Base-by-base conservation (phyloP, 2,329 filamentous ascomycete species). In the Arthrobotrys entomopaga region DNA sequence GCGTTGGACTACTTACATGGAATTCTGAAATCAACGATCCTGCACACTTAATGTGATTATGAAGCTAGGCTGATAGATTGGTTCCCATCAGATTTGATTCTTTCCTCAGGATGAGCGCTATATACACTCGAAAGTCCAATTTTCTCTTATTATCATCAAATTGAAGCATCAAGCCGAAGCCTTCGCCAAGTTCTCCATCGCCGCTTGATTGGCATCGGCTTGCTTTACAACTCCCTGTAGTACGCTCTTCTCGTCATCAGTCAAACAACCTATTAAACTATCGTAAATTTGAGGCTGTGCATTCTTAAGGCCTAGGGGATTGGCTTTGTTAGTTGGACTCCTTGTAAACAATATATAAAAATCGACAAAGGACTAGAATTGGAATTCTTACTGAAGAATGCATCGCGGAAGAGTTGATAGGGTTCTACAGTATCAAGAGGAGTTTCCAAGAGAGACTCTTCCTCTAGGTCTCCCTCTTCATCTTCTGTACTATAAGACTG, bases 401-500 rank as follows among this genome's bases (percentile, higher is more conserved):
- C 89, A 75, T 87, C 85, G 81, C 92, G 90, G 86, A 99, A 97
- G 76, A 97, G 85, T 80, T 89, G 87, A 80, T 99, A 99, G 1
- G 94, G 93, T 83, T 99, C 95, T 76, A 99, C 86, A 83, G 95
- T 95, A 82, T 99, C 95, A 22, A 99, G 86, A 15, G 94, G 93
- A 11, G 94, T 96, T 82, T 99, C 95, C 1, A 99, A 87, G 59
- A 98, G 85, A 71, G 92, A 91, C 81, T 93, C 94, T 79, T 98
- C 95, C 81, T 98, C 94, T 16, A 96, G 88, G 52, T 97, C 89
- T 64, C 97, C 93, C 65, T 96, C 93, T 24, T 89, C 88, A 15
- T 87, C 86, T 16, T 82, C 81, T 34, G 87, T 85, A 90, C 24
- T 49, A 20, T 61, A 63, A 26, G 70, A 42, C 16, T 67, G 86